phyloP scores from a whole-genome alignment of 208 protist genomes.

The Acanthamoeba lenticulata region DNA sequence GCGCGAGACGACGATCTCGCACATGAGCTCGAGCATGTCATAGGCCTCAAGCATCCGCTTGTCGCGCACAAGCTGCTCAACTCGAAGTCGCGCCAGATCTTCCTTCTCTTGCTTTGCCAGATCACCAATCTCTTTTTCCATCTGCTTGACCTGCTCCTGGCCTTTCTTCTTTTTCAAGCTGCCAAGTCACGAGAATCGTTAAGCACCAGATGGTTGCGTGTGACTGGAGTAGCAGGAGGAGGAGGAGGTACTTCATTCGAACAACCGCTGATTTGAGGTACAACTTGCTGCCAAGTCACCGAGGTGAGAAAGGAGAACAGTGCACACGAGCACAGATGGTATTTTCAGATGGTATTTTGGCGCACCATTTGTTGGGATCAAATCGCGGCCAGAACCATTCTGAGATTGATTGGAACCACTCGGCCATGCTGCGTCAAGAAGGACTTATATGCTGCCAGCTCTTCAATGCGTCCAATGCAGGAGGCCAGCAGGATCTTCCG shows the following conservation, averaged over 20 bases:
- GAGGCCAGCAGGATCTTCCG: background rate
- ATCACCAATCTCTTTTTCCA: slow-evolving; percentile 19
- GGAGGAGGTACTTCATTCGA: background rate
- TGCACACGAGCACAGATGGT: too few species aligned
- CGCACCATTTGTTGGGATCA: background rate
- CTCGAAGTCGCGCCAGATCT: background rate
- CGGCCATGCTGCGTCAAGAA: background rate
- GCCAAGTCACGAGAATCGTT: background rate
- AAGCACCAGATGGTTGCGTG: background rate
- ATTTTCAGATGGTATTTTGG: too few species aligned
- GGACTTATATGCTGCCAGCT: background rate
- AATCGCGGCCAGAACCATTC: background rate
- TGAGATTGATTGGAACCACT: background rate
- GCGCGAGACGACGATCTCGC: slow-evolving; percentile 25
- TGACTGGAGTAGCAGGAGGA: background rate
- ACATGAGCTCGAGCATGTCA: slow-evolving; percentile 31
- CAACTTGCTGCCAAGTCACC: background rate
- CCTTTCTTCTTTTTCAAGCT: slow-evolving; percentile 61
- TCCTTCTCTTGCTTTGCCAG: slow-evolving; percentile 54
- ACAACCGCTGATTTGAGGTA: slow-evolving; percentile 9
- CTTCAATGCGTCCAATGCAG: too few species aligned
- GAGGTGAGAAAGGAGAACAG: too few species aligned
- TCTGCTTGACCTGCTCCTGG: slow-evolving; percentile 50
- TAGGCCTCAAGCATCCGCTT: background rate
- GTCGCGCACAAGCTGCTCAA: slow-evolving; percentile 10